Evolutionary conservation across 805 yeast species (phyloP).

Genomic region (Ogataea philodendri): DNA sequence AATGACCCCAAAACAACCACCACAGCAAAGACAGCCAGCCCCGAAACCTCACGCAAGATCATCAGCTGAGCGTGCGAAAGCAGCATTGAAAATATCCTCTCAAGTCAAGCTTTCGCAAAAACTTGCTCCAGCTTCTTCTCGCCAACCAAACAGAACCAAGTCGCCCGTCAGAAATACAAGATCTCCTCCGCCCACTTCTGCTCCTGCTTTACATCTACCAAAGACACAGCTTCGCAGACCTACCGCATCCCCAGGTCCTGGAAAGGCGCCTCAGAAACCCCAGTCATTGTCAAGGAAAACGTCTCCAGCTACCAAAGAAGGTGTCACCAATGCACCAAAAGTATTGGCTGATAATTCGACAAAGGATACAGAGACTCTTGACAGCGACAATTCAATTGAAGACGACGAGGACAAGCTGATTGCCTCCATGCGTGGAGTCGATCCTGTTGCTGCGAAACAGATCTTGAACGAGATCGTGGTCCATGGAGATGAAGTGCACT

Average conservation of each 20-base stretch:
- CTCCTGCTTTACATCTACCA: slow-evolving; percentile 2
- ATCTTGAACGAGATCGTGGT: slow-evolving; percentile 86
- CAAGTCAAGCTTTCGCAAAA: slow-evolving; percentile 30
- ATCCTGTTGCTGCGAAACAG: slow-evolving; percentile 73
- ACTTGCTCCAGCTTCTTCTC: slow-evolving; percentile 11
- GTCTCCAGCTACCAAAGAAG: slow-evolving; percentile 10
- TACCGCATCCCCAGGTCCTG: slow-evolving; percentile 17
- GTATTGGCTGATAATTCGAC: slow-evolving; percentile 24
- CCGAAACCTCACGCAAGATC: slow-evolving; percentile 17
- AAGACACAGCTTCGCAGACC: slow-evolving; percentile 11
- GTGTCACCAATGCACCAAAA: slow-evolving; percentile 9
- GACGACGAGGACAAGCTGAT: slow-evolving; percentile 38
- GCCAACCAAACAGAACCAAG: slow-evolving; percentile 6
- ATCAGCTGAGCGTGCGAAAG: slow-evolving; percentile 32
- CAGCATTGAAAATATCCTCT: slow-evolving; percentile 34
- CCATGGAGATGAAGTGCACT: slow-evolving; percentile 84
- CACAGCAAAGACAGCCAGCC: slow-evolving; percentile 2
- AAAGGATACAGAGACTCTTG: slow-evolving; percentile 32
- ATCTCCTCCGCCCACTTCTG: slow-evolving; percentile 16
- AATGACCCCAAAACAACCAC: slow-evolving; percentile 11
- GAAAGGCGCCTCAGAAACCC: slow-evolving; percentile 2
- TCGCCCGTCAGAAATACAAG: slow-evolving; percentile 17
- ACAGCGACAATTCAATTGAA: slow-evolving; percentile 24
- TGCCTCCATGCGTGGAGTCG: slow-evolving; percentile 65
- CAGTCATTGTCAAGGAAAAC: slow-evolving; percentile 9